Evolutionary conservation across 2,329 filamentous ascomycete species (phyloP).

Genomic region (Elsinoe ampelina): DNA sequence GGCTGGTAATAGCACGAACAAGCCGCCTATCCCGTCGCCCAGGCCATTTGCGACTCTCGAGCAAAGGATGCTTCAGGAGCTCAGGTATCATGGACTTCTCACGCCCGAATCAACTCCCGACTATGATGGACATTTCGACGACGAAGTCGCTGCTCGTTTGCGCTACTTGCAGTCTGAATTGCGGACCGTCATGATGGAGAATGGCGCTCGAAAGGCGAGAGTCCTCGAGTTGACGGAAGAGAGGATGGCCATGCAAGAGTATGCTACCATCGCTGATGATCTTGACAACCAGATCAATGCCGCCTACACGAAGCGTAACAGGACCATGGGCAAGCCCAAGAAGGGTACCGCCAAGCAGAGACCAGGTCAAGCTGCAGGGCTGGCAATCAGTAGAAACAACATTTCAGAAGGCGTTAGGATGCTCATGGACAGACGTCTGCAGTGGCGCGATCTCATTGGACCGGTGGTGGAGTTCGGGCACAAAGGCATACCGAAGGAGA

Average conservation of each 20-base stretch:
- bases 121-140: constrained; percentile 83
- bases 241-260: constrained; percentile 92
- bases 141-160: constrained; percentile 84
- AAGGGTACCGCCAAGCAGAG: constrained; percentile 51
- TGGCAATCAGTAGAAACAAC: constrained; percentile 59
- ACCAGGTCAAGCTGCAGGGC: constrained; percentile 48
- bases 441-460: constrained; percentile 87
- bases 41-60: constrained; percentile 82
- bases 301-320: constrained; percentile 89
- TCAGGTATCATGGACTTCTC: constrained; percentile 83
- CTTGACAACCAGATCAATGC: constrained; percentile 90
- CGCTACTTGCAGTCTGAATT: constrained; percentile 76
- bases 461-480: constrained; percentile 81
- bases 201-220: constrained; percentile 81
- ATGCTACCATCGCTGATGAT: constrained; percentile 92
- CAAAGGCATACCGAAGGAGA: constrained; percentile 63
- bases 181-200: constrained; percentile 73
- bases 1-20: constrained; percentile 13
- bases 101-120: constrained; percentile 50
- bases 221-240: constrained; percentile 82
- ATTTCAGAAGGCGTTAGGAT: constrained; percentile 88
- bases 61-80: constrained; percentile 81
- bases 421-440: constrained; percentile 79
- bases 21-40: constrained; percentile 48
- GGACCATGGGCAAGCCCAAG: constrained; percentile 78